Evolutionary conservation across 2,329 filamentous ascomycete genomes (phyloP).

Genomic region (Cercospora sojina): DNA sequence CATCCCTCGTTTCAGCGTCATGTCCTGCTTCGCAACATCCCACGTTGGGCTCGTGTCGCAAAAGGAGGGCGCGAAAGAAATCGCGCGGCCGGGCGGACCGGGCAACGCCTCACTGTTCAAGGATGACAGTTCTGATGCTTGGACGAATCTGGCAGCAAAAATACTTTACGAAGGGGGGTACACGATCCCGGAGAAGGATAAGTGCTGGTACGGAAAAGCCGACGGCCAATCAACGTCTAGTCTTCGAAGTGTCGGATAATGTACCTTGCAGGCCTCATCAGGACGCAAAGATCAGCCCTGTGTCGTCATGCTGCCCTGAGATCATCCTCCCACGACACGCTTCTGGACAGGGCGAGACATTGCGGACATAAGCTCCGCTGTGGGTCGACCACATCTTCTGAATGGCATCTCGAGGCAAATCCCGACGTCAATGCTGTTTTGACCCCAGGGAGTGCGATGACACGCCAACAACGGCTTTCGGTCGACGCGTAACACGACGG

Average conservation of each 20-base stretch:
- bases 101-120: background rate
- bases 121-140: background rate
- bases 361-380: conserved; percentile 3
- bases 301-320: background rate
- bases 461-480: background rate
- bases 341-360: conserved; percentile 3
- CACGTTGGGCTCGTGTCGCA: conserved; percentile 15
- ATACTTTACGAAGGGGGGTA: background rate
- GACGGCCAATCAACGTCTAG: background rate
- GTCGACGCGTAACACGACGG: background rate
- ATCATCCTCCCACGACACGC: background rate
- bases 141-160: conserved; percentile 1
- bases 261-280: background rate
- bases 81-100: conserved; percentile 1
- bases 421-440: background rate
- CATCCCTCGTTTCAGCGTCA: conserved; percentile 12
- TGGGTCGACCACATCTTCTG: background rate
- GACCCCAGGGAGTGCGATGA: background rate
- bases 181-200: background rate
- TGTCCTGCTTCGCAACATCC: conserved; percentile 7
- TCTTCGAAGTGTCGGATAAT: background rate
- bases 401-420: background rate
- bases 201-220: background rate
- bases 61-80: conserved; percentile 11
- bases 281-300: background rate